phyloP scores from a whole-genome alignment of 139 green algal species.

The Chlamydomonas sp. region DNA sequence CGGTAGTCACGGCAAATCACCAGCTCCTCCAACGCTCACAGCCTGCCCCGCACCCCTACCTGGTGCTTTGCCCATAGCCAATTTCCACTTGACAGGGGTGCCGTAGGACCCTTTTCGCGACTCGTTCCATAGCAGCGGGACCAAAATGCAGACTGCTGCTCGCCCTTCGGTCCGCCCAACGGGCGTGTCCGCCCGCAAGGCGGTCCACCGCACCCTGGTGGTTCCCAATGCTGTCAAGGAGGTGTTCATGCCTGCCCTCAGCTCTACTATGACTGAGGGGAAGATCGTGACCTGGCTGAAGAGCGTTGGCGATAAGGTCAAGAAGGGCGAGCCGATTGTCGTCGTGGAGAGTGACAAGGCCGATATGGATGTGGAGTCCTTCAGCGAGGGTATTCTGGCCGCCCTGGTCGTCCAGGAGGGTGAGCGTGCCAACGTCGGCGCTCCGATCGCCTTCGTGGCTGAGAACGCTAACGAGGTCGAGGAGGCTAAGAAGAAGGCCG shows the following conservation, averaged over 20 bases:
- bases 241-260: conserved; percentile 97
- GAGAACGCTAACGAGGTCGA: conserved; percentile 95
- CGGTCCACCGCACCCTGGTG: conserved; percentile 30
- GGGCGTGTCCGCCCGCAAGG: neutral
- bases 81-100: too few species aligned
- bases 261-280: conserved; percentile 71
- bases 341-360: conserved; percentile 99
- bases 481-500: conserved; percentile 92
- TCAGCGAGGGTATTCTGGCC: conserved; percentile 91
- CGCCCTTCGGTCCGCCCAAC: neutral
- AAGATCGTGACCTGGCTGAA: conserved; percentile 99
- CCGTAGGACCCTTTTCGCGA: too few species aligned
- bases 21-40: too few species aligned
- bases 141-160: conserved; percentile 7
- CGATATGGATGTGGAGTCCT: conserved; percentile 99
- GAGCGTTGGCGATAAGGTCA: conserved; percentile 90
- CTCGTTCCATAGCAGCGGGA: too few species aligned
- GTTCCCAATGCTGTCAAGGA: conserved; percentile 74
- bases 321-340: conserved; percentile 84
- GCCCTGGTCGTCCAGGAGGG: conserved; percentile 87
- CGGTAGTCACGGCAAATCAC: too few species aligned
- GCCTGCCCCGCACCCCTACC: too few species aligned
- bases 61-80: too few species aligned
- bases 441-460: conserved; percentile 94
- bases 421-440: conserved; percentile 90